Evolutionary conservation across 768 basidiomycete genomes (phyloP).

Genomic region (Boletellus ananas): DNA sequence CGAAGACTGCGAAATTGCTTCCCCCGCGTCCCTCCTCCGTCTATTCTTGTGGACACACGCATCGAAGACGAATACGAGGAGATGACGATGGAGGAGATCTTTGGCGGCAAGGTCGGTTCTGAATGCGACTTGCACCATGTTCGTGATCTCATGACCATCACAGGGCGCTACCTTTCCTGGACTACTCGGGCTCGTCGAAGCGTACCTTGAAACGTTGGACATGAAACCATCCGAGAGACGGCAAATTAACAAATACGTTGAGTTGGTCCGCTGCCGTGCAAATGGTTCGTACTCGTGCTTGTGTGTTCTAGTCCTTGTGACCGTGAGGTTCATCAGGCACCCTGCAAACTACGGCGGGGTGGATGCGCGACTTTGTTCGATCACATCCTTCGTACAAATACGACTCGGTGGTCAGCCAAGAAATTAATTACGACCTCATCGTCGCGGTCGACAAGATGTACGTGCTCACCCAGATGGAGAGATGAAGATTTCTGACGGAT

Average conservation of each 20-base stretch:
- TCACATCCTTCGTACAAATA: constrained; percentile 88
- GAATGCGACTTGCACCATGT: background rate
- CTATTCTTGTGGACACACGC: constrained; percentile 47
- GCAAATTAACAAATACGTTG: constrained; percentile 73
- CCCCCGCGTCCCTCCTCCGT: constrained; percentile 46
- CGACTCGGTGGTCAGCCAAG: constrained; percentile 87
- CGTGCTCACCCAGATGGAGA: constrained; percentile 29
- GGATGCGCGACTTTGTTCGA: constrained; percentile 90
- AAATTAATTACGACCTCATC: constrained; percentile 93
- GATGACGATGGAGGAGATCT: constrained; percentile 88
- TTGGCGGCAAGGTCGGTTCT: constrained; percentile 78
- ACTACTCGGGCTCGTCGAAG: constrained; percentile 72
- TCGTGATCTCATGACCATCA: constrained; percentile 3
- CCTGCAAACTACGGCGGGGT: constrained; percentile 82
- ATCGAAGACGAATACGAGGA: constrained; percentile 87
- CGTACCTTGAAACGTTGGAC: constrained; percentile 85
- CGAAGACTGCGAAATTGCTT: constrained; percentile 73
- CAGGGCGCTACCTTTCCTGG: constrained; percentile 73
- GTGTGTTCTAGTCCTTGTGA: background rate
- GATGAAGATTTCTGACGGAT: background rate
- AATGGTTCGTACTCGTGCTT: constrained; percentile 52
- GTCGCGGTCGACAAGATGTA: constrained; percentile 89
- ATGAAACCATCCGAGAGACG: constrained; percentile 55
- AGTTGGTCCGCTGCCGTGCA: constrained; percentile 73
- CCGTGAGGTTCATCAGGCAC: constrained; percentile 46